Evolutionary conservation across 1,139 yeast species (phyloP).

Genomic region (Geotrichum candidum): DNA sequence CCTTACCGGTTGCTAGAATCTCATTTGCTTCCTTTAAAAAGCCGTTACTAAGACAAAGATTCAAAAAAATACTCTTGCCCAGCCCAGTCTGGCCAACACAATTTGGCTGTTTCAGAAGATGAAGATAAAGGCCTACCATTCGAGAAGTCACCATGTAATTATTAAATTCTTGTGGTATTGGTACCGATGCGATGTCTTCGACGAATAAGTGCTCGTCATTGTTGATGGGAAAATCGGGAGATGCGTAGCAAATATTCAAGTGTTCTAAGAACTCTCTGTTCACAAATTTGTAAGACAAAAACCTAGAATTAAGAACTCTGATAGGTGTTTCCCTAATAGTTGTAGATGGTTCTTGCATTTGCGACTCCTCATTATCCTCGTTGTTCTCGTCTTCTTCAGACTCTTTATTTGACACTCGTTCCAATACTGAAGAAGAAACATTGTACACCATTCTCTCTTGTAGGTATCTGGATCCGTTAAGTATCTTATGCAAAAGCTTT

Average conservation of each 20-base stretch:
- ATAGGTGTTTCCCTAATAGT: background rate
- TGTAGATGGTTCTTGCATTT: background rate
- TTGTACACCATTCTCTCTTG: slow-evolving; percentile 7
- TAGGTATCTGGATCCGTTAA: slow-evolving; percentile 3
- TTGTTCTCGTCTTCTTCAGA: background rate
- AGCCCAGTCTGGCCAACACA: background rate
- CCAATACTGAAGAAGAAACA: background rate
- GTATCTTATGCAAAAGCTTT: slow-evolving; percentile 1
- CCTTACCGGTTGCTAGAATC: slow-evolving; percentile 5
- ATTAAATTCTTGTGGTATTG: slow-evolving; percentile 7
- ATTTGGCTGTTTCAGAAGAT: slow-evolving; percentile 8
- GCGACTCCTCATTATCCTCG: background rate
- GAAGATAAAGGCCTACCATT: background rate
- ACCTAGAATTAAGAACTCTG: slow-evolving; percentile 10
- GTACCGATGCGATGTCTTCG: slow-evolving; percentile 10
- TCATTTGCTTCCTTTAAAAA: background rate
- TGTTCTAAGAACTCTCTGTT: slow-evolving; percentile 3
- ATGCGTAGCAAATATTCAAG: slow-evolving; percentile 7
- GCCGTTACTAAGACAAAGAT: slow-evolving; percentile 7
- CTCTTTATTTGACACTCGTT: background rate
- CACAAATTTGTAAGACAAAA: slow-evolving; percentile 10
- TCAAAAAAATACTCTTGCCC: slow-evolving; percentile 7
- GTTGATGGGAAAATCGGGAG: slow-evolving; percentile 5
- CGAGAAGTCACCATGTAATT: background rate
- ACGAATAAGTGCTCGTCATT: slow-evolving; percentile 1